These are phyloP conservation scores for Aegilops longissima DNA, from an alignment of 176 grass and related monocot species.

Conservation along the genomic window DNA sequence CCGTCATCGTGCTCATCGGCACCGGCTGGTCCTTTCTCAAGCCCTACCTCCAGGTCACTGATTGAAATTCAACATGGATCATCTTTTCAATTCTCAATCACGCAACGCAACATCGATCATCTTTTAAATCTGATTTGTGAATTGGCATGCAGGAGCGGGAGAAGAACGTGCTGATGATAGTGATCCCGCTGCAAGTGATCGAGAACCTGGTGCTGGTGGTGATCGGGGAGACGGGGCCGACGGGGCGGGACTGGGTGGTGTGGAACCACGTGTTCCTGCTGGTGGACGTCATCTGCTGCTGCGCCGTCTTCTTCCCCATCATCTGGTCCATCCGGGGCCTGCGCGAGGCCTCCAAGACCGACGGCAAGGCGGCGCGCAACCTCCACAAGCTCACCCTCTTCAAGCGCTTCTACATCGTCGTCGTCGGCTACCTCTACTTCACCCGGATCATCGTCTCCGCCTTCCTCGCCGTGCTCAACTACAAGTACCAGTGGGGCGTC, in stretches of 20 bases:
- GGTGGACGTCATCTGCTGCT: constrained; percentile 58
- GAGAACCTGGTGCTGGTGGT: constrained; percentile 48
- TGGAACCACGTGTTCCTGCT: constrained; percentile 69
- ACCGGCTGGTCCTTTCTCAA: constrained; percentile 78
- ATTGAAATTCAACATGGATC: background rate
- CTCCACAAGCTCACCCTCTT: constrained; percentile 73
- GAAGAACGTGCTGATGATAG: constrained; percentile 56
- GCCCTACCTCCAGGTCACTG: constrained; percentile 52
- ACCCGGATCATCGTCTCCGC: constrained; percentile 46
- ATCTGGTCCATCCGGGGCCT: constrained; percentile 64
- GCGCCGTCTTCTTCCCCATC: constrained; percentile 64
- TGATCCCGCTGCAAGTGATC: constrained; percentile 67
- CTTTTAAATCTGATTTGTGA: background rate
- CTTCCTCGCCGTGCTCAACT: constrained; percentile 39
- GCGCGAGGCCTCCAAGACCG: constrained; percentile 55
- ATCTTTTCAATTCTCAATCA: background rate
- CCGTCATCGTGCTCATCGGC: constrained; percentile 71
- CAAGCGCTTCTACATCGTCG: constrained; percentile 66
- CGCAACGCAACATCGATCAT: too few relatives aligned
- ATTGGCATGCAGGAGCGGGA: constrained; percentile 37
- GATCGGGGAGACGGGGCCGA: constrained; percentile 57
- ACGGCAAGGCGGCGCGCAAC: constrained; percentile 62
- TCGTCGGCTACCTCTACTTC: constrained; percentile 72
- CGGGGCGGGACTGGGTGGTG: constrained; percentile 31
- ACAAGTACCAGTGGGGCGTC: constrained; percentile 56